Evolutionary conservation across 1,284 basidiomycete species (phyloP), one percentile per base, ranked within the genome.

Genomic region (Papiliotrema nemorosa): DNA sequence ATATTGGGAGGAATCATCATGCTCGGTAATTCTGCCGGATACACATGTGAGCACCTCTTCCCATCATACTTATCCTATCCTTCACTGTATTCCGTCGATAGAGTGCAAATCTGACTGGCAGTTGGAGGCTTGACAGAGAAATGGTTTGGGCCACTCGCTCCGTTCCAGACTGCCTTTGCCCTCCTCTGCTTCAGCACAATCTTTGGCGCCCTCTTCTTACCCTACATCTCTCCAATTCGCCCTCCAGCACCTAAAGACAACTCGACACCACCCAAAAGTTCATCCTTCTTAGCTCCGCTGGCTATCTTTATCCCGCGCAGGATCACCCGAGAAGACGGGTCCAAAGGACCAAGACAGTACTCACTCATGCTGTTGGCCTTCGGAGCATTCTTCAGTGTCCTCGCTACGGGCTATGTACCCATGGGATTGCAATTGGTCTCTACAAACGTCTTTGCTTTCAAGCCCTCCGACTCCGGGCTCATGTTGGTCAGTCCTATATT

Each of bases 331-430:
- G 43, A 52, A 27, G 37, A 37, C 7, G 41, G 41, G 1, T 40
- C 26, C 9, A 54, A 50, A 16, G 56, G 56, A 2, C 46, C 39
- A 21, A 59, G 57, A 37, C 63, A 68, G 45, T 70, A 62, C 55
- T 72, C 68, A 24, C 46, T 75, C 24, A 53, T 62, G 5, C 48
- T 74, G 5, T 57, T 76, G 9, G 70, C 58, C 5, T 6, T 63
- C 1, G 73, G 73, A 7, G 59, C 59, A 1, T 75, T 74, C 60
- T 51, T 66, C 49, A 60, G 61, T 16, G 70, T 73, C 3, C 58
- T 76, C 2, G 74, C 73, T 0, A 68, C 69, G 5, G 64, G 63
- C 3, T 74, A 70, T 49, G 65, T 72, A 0, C 60, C 66, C 24
- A 58, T 73, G 50, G 66, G 65, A 29, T 54, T 76, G 24, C 73